Conservation (phyloP, 305 asterid species). For the Ilex paraguariensis region DNA sequence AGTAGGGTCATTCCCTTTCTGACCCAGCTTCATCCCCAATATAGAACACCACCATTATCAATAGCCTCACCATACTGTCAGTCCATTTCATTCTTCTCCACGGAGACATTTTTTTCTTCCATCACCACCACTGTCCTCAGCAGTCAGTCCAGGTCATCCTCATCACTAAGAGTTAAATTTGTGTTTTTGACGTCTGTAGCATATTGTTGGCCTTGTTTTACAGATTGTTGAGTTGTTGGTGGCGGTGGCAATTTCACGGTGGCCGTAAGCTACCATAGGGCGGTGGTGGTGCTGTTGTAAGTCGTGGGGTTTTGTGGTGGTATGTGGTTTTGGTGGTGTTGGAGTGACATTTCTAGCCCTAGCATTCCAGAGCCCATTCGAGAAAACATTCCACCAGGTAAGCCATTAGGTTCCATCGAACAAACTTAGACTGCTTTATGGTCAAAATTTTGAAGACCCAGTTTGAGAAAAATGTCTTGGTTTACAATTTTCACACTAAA, state of each 20-base stretch:
- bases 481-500: no score
- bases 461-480: no score
- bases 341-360: constrained; percentile 85
- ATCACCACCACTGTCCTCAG: constrained; percentile 54
- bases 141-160: constrained; percentile 58
- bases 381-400: constrained; percentile 47
- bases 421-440: not conserved
- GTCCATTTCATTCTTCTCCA: constrained; percentile 99
- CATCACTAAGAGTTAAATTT: constrained; percentile 55
- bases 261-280: constrained; percentile 26
- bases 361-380: constrained; percentile 43
- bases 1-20: constrained; percentile 36
- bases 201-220: constrained; percentile 33
- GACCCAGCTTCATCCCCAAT: constrained; percentile 73
- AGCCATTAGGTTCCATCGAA: constrained; percentile 38
- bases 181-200: constrained; percentile 39
- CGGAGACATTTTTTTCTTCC: constrained; percentile 48
- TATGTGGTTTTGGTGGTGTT: constrained; percentile 51
- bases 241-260: constrained; percentile 35
- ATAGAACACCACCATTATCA: constrained; percentile 77
- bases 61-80: constrained; percentile 70
- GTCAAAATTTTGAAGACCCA: constrained; percentile 5
- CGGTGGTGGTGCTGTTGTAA: constrained; percentile 22
- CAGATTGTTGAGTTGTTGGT: constrained; percentile 21
- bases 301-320: constrained; percentile 29